Conservation (phyloP, 352 stramenopile genomes). For the Pythium periplocum region DNA sequence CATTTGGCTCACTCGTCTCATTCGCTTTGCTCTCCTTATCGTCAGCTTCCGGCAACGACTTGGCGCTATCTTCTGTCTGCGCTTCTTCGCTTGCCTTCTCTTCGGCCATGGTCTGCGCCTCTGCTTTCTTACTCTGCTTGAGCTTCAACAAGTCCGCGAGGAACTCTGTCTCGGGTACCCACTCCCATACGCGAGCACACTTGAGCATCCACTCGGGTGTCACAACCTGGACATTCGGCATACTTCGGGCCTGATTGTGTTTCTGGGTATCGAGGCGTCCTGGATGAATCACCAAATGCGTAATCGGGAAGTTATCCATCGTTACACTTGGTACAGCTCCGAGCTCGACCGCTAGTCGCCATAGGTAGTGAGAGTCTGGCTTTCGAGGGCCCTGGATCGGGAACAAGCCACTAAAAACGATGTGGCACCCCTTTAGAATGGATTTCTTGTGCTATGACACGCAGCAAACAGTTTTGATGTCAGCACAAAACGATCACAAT, state of each 20-base stretch:
- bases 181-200: slow-evolving; percentile 64
- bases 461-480: not conserved
- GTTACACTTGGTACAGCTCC: slow-evolving; percentile 59
- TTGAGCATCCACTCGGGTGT: slow-evolving; percentile 80
- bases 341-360: slow-evolving; percentile 68
- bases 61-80: too few species aligned
- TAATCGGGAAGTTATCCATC: slow-evolving; percentile 70
- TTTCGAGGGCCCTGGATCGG: slow-evolving; percentile 47
- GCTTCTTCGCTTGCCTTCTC: not conserved
- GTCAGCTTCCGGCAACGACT: too few species aligned
- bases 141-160: slow-evolving; percentile 57
- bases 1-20: too few species aligned
- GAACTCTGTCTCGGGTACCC: slow-evolving; percentile 56
- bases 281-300: slow-evolving; percentile 82
- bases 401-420: slow-evolving; percentile 84
- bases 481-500: slow-evolving; percentile 3
- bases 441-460: slow-evolving; percentile 55
- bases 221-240: slow-evolving; percentile 55
- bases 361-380: slow-evolving; percentile 68
- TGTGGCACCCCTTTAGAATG: slow-evolving; percentile 52
- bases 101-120: not conserved
- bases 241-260: slow-evolving; percentile 64
- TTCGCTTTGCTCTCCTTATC: too few species aligned
- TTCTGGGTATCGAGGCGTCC: slow-evolving; percentile 77
- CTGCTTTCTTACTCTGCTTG: slow-evolving; percentile 10